Base-by-base conservation (phyloP, 148 eudicot species). In the Heliosperma pusillum region DNA sequence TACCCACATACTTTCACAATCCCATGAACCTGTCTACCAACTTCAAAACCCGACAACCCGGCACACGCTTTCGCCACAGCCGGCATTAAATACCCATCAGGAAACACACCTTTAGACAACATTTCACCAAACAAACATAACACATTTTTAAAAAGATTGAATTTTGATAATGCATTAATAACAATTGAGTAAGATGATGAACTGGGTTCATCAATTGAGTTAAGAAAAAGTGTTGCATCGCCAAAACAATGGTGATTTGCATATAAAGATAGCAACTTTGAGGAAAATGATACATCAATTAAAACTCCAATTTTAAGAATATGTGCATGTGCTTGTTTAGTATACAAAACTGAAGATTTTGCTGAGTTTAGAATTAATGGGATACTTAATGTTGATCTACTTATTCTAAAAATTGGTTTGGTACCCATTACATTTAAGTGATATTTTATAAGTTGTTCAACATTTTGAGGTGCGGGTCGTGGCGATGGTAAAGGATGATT, bases 31-130 rank as follows among this genome's bases (percentile, higher is more conserved):
- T 82, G 88, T 63, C 77, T 71, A 4, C 97, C 97, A 21, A 73
- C 25, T 69, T 56, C 74, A 16, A 80, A 13, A 1, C 74, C 83
- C 3, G 79, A 72, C 22, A 91, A 57, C 58, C 82, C 85, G 6
- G 89, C 85, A 81, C 98, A 91, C 2, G 98, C 89, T 75, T 89
- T 91, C 66, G 89, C 78, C 3, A 76, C 86, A 27, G 83, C 81
- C 4, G 98, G 97, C 22, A 89, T 29, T 7, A 93, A 33, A 74
- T 70, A 86, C 19, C 82, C 56, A 74, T 91, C 93, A 12, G 94
- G 91, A 24, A 75, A 19, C 20, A 88, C 21, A 19, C 87, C 88
- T 9, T 55, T 40, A 0, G 65, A 72, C 0, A 88, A 47, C 91
- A 93, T 86, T 58, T 65, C 71, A 0, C 80, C 60, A 65, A 91